Percentiles rank a stretch among this genome's conserved stretches.
Evolutionary conservation across 495 filamentous ascomycete species (phyloP).

Genomic region (Tirmania nivea): DNA sequence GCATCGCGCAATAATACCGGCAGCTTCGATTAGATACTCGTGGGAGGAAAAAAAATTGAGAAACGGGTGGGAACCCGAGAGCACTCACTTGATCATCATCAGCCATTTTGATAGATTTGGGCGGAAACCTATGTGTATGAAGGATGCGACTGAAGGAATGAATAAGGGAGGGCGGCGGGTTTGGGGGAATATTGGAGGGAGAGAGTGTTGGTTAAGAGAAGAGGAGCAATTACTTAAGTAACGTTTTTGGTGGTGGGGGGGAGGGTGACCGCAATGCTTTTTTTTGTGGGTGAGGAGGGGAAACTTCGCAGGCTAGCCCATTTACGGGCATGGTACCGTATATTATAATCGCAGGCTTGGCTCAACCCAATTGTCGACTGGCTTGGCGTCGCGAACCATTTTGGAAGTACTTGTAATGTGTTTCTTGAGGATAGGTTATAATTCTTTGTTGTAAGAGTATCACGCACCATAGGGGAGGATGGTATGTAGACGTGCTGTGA

Average conservation of each 20-base stretch:
- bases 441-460: too few species aligned
- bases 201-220: conserved; percentile 14
- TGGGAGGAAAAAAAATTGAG: too few species aligned
- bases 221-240: conserved; percentile 7
- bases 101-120: conserved; percentile 20
- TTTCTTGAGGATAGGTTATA: too few species aligned
- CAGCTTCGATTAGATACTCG: too few species aligned
- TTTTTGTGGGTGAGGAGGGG: conserved; percentile 12
- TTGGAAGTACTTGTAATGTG: too few species aligned
- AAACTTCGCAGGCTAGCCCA: conserved; percentile 9
- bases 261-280: conserved; percentile 1
- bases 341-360: conserved; percentile 3
- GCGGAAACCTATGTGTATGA: conserved; percentile 10
- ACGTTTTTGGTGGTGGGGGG: not conserved
- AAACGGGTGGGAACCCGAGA: not conserved
- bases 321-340: too few species aligned
- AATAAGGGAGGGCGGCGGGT: conserved; percentile 8
- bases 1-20: too few species aligned
- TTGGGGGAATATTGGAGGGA: conserved; percentile 15
- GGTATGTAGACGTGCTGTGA: too few species aligned
- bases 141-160: conserved; percentile 5
- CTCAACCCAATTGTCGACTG: not conserved
- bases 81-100: conserved; percentile 36
- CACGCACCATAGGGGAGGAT: too few species aligned
- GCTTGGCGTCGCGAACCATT: too few species aligned